phyloP scores from a whole-genome alignment of 441 rosid genomes.

The Pelargonium cotyledonis region DNA sequence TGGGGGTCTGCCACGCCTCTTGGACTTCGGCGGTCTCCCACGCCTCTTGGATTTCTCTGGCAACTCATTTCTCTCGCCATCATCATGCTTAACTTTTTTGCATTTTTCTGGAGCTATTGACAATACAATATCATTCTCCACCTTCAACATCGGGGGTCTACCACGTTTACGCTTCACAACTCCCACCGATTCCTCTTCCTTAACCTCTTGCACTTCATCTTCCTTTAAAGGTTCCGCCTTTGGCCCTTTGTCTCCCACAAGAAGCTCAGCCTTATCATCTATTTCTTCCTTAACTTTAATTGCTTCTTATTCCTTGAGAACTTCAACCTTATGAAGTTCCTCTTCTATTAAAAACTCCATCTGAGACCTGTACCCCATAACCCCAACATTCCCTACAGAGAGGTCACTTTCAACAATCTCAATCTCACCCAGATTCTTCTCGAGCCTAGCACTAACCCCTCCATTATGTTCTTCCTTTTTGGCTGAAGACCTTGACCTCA shows the following conservation, averaged over 20 bases:
- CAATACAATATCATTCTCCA: background rate
- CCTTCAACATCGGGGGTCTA: background rate
- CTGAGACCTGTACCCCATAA: too few relatives aligned
- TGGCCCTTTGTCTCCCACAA: too few relatives aligned
- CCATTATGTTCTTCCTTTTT: constrained; percentile 16
- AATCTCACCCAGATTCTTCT: constrained; percentile 3
- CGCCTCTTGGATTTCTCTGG: constrained; percentile 11
- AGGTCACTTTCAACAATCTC: constrained; percentile 9
- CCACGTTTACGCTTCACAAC: constrained; percentile 12
- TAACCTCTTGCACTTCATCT: background rate
- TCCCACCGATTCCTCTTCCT: constrained; percentile 1
- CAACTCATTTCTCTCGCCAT: too few relatives aligned
- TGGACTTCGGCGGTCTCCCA: constrained; percentile 28
- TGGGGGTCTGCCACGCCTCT: constrained; percentile 29
- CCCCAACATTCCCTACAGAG: background rate
- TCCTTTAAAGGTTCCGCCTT: too few relatives aligned
- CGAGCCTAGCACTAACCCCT: constrained; percentile 3
- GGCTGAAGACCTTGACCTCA: constrained; percentile 39
- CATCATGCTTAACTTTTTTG: too few relatives aligned
- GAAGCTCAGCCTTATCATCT: too few relatives aligned
- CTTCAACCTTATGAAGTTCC: background rate
- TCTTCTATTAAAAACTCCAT: too few relatives aligned
- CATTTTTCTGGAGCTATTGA: background rate
- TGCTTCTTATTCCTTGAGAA: constrained; percentile 8
- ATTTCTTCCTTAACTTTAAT: background rate